Evolutionary conservation across 2,329 filamentous ascomycete species (phyloP).

Genomic region (Colletotrichum lini): DNA sequence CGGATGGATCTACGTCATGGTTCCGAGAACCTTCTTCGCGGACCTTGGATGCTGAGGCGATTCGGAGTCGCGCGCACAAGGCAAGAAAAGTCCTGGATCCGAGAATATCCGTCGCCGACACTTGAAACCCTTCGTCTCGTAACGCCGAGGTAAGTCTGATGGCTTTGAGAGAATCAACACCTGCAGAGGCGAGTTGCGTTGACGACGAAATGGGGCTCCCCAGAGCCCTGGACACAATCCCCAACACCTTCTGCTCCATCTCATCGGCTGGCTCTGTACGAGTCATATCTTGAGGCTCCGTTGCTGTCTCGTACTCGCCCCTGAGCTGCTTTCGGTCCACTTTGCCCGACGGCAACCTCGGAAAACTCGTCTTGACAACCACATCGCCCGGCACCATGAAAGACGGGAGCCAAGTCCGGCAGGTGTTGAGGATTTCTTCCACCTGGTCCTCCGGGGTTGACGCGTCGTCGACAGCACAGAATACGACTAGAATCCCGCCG

Average conservation of each 20-base stretch:
- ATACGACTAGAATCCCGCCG: conserved; percentile 79
- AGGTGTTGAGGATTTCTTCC: conserved; percentile 68
- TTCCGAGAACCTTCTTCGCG: no score
- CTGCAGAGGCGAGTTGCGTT: conserved; percentile 65
- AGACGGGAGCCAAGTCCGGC: conserved; percentile 81
- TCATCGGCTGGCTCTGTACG: conserved; percentile 16
- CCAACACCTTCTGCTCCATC: conserved; percentile 52
- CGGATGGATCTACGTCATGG: background rate
- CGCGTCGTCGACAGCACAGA: conserved; percentile 71
- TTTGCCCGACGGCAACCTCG: conserved; percentile 86
- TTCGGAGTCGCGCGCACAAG: background rate
- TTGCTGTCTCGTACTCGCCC: conserved; percentile 42
- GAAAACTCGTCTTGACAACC: conserved; percentile 74
- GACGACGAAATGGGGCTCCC: conserved; percentile 52
- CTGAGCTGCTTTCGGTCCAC: conserved; percentile 77
- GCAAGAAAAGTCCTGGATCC: conserved; percentile 59
- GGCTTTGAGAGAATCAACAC: conserved; percentile 73
- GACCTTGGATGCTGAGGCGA: conserved; percentile 19
- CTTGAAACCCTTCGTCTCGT: conserved; percentile 66
- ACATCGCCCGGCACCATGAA: conserved; percentile 89
- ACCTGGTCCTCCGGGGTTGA: conserved; percentile 37
- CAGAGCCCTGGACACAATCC: conserved; percentile 59
- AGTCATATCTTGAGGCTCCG: conserved; percentile 6
- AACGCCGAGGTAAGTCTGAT: conserved; percentile 73
- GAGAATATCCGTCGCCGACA: conserved; percentile 75